A percentile compares a stretch with the other conserved stretches of the same genome.
Conservation (phyloP, 352 stramenopile species). For the Aphanomyces stellatus region DNA sequence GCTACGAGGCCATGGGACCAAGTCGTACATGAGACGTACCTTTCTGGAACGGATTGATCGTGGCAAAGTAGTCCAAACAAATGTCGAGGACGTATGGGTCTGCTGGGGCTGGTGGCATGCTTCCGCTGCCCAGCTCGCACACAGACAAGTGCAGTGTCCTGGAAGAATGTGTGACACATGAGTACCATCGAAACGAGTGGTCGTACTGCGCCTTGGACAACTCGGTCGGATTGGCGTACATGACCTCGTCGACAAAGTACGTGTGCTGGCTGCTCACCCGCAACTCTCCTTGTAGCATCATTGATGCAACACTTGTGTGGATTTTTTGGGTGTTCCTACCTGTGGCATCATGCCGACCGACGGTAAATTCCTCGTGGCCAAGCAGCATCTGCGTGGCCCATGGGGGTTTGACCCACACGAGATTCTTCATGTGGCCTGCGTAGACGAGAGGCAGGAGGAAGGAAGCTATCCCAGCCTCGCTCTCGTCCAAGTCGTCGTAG, state of each 20-base stretch:
- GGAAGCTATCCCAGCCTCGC: slow-evolving; percentile 64
- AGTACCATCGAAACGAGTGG: too few relatives aligned
- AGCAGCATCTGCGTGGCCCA: slow-evolving; percentile 62
- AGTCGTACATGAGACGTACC: slow-evolving; percentile 21
- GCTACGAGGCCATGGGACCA: background rate
- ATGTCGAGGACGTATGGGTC: slow-evolving; percentile 61
- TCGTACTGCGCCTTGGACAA: slow-evolving; percentile 22
- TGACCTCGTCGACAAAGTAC: slow-evolving; percentile 68
- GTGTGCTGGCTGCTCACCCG: slow-evolving; percentile 42
- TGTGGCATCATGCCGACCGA: slow-evolving; percentile 33
- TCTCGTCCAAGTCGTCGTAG: slow-evolving; percentile 66
- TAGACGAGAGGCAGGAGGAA: slow-evolving; percentile 76
- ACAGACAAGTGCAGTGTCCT: slow-evolving; percentile 1
- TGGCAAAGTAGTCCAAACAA: slow-evolving; percentile 87
- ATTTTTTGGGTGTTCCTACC: slow-evolving; percentile 19
- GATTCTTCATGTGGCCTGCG: slow-evolving; percentile 57
- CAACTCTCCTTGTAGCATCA: slow-evolving; percentile 34
- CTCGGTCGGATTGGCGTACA: slow-evolving; percentile 35
- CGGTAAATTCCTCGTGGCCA: slow-evolving; percentile 28
- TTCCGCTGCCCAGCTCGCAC: background rate
- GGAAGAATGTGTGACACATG: too few relatives aligned
- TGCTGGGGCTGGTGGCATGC: background rate
- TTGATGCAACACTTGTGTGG: too few relatives aligned
- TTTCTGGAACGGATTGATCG: slow-evolving; percentile 75
- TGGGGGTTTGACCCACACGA: slow-evolving; percentile 77